Evolutionary conservation across 2,329 filamentous ascomycete genomes (phyloP), one percentile per base, ranked within the genome.

Genomic region (Fusarium sp.): DNA sequence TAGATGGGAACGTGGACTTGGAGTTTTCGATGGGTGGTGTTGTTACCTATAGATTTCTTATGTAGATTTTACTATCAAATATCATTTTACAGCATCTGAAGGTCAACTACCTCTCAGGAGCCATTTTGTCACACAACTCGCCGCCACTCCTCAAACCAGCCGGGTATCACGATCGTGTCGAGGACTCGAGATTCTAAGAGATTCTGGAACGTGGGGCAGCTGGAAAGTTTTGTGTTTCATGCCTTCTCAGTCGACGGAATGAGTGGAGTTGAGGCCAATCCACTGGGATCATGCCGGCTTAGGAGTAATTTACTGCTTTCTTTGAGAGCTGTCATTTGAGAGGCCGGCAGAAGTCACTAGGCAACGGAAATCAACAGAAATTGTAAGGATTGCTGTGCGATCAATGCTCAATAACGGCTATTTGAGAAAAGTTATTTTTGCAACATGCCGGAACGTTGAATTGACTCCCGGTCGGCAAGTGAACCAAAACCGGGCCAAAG

Each of bases 401-500:
- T 20, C 58, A 47, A 2, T 61, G 58, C 58, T 25, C 25, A 20
- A 31, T 14, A 42, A 13, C 9, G 16, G 13, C 25, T 36, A 35
- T 27, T n/a, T 25, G 16, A 35, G 6, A 60, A 33, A 60, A 22
- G 13, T 13, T 47, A 47, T 47, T 61, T 59, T 61, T 61, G 27
- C 58, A 22, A 45, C 27, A n/a, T 18, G 13, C 58, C 38, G 58
- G 58, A 61, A 61, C 36, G 22, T 31, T 42, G 36, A 13, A 45
- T 42, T 4, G n/a, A 29, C 36, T 59, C 57, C 59, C 52, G 42
- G 56, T 66, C 63, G 13, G 31, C 50, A 29, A 14, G 22, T 31
- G 47, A 54, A 36, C 65, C 59, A 70, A 35, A 69, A 33, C 69
- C 69, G 69, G 69, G 45, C 56, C 40, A 35, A 38, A 70, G 50